Conservation (phyloP, 2,329 filamentous ascomycete species). For the Sporothrix phasma region DNA sequence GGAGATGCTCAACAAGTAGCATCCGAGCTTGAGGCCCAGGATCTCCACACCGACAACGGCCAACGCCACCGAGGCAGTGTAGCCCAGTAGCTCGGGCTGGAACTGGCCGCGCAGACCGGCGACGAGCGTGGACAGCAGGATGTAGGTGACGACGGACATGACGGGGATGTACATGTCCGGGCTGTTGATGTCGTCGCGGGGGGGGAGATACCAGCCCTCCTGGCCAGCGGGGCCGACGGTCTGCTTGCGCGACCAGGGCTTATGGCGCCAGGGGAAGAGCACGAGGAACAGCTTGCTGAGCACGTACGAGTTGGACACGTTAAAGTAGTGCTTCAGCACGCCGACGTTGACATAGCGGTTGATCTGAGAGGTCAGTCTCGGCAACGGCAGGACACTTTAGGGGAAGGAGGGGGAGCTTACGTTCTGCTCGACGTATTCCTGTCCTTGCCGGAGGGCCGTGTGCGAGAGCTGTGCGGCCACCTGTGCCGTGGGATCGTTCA, state of each 20-base stretch:
- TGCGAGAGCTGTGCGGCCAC: slow-evolving; percentile 92
- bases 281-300: slow-evolving; percentile 87
- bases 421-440: slow-evolving; percentile 92
- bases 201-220: slow-evolving; percentile 74
- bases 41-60: slow-evolving; percentile 82
- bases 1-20: slow-evolving; percentile 86
- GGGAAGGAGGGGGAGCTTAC: slow-evolving; percentile 36
- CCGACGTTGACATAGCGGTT: slow-evolving; percentile 81
- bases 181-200: slow-evolving; percentile 90
- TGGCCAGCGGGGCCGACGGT: slow-evolving; percentile 58
- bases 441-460: slow-evolving; percentile 80
- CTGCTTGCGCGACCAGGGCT: slow-evolving; percentile 92
- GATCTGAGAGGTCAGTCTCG: slow-evolving; percentile 28
- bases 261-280: slow-evolving; percentile 94
- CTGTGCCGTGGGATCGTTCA: slow-evolving; percentile 90
- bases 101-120: slow-evolving; percentile 86
- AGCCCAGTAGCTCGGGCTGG: slow-evolving; percentile 84
- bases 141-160: slow-evolving; percentile 97
- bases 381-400: neutral
- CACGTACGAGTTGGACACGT: slow-evolving; percentile 96
- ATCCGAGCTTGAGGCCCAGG: slow-evolving; percentile 78
- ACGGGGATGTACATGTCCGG: slow-evolving; percentile 99
- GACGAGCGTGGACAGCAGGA: slow-evolving; percentile 82
- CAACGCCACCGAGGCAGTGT: slow-evolving; percentile 75
- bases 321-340: slow-evolving; percentile 94